Base-by-base conservation (phyloP, 805 yeast genomes). In the Yamadazyma nakazawae region DNA sequence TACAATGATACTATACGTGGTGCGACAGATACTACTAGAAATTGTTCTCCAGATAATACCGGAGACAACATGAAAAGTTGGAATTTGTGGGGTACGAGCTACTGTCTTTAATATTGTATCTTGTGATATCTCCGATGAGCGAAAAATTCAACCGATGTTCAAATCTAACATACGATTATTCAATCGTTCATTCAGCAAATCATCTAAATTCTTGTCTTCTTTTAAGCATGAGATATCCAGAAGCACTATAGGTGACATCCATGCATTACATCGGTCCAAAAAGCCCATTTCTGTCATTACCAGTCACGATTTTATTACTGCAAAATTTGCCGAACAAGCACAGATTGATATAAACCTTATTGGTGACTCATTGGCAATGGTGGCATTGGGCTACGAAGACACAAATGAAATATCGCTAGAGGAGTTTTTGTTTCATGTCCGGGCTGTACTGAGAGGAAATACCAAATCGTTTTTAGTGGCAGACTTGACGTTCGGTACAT, bases 321-420 rank as follows among this genome's bases (percentile, higher is more conserved):
- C 82, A 0, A 69, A 72, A 26, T 70, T 85, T 56, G 95, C 90
- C 0, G 82, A 84, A 19, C 63, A 73, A 14, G 79, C 91, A 0
- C 75, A 78, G 0, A 74, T 81, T 2, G 97, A 92, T 55, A 74
- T 84, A 48, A 72, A 84, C 6, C 73, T 92, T 2, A 83, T 92
- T 3, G 99, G 99, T 2, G 99, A 92, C 63, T 91, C 97, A 0
- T 67, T 94, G 21, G 89, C 97, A 0, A 92, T 90, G 97, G 91
- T 88, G 0, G 77, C 96, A 0, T 73, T 88, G 52, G 99, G 99
- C 0, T 84, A 85, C 59, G 74, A 73, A 2, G 82, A 85, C 36
- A 85, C 98, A 0, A 81, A 84, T 49, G 86, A 86, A 56, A 66
- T 94, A 24, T 75, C 83, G 2, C 78, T 89, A 43, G 91, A 88